Evolutionary conservation across 148 eudicot genomes (phyloP), one percentile per base, ranked within the genome.

Genomic region (Bassia scoparia): DNA sequence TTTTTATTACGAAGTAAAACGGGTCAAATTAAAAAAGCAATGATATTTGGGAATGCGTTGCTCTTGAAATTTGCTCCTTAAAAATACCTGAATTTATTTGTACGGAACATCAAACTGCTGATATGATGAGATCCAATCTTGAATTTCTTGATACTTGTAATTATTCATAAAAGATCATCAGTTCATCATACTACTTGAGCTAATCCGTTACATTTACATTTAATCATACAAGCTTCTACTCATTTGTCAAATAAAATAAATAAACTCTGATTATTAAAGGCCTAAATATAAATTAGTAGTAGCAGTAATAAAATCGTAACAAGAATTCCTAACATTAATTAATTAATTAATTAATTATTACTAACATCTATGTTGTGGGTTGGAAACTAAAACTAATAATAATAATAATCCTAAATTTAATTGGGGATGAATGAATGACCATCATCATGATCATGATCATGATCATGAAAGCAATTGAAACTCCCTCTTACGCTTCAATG

Each of bases 401-500:
- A 56, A 16, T 20, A n/a, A n/a, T 44, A 37, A 48, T 52, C 56
- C 34, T 2, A 59, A 56, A 31, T 33, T 14, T 6, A 37, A 56
- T 21, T 34, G 35, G 0, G 11, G 52, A 64, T 23, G 5, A 11
- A 38, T 17, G 23, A 37, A 37, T 38, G 20, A 53, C 3, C 8
- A 54, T n/a, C 23, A 31, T 46, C 11, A 60, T n/a, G n/a, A n/a
- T n/a, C n/a, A 37, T 38, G 20, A 53, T 7, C 8, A 54, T n/a
- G 21, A 31, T 46, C 11, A 60, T 16, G 27, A 68, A 20, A 38
- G 0, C 49, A 15, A 0, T 46, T 21, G 53, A 71, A 38, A 29
- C 14, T 55, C 68, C 26, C 74, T 52, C 61, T 38, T 69, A 13
- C 82, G 75, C 26, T 79, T 82, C 18, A 68, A 38, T 4, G 76